Conservation (phyloP, 257 asterid species). For the Buddleja alternifolia region DNA sequence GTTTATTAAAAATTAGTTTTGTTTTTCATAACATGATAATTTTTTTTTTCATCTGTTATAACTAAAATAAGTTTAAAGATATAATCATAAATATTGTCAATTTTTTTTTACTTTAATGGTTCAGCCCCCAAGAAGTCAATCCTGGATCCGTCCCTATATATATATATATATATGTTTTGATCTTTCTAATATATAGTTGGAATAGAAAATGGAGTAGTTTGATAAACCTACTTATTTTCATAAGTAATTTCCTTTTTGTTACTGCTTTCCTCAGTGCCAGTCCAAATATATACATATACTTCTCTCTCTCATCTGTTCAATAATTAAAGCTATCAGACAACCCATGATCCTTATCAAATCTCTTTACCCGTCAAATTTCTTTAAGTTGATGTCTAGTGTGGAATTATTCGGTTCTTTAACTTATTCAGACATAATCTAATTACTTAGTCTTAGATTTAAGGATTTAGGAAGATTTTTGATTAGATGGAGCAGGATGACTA, state of each 20-base stretch:
- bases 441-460: slow-evolving; percentile 29
- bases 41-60: too few species aligned
- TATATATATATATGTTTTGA: too few species aligned
- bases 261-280: slow-evolving; percentile 29
- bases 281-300: not conserved
- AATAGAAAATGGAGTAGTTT: too few species aligned
- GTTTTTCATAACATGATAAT: too few species aligned
- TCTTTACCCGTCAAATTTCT: not conserved
- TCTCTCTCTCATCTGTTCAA: slow-evolving; percentile 22
- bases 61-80: too few species aligned
- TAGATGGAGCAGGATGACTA: not conserved
- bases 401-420: not conserved
- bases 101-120: too few species aligned
- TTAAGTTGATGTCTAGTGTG: slow-evolving; percentile 12
- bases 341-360: slow-evolving; percentile 44
- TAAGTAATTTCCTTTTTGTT: slow-evolving; percentile 42
- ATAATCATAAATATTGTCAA: too few species aligned
- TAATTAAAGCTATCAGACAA: slow-evolving; percentile 52
- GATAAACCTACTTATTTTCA: too few species aligned
- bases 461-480: slow-evolving; percentile 1
- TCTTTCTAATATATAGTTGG: too few species aligned
- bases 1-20: too few species aligned
- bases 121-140: too few species aligned
- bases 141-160: too few species aligned
- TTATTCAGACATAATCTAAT: slow-evolving; percentile 25